A percentile compares a stretch with the other conserved stretches of the same genome.
These are phyloP conservation scores for Diplocarpon mali DNA, from an alignment of 2,329 filamentous ascomycete species.

Conservation along the genomic window DNA sequence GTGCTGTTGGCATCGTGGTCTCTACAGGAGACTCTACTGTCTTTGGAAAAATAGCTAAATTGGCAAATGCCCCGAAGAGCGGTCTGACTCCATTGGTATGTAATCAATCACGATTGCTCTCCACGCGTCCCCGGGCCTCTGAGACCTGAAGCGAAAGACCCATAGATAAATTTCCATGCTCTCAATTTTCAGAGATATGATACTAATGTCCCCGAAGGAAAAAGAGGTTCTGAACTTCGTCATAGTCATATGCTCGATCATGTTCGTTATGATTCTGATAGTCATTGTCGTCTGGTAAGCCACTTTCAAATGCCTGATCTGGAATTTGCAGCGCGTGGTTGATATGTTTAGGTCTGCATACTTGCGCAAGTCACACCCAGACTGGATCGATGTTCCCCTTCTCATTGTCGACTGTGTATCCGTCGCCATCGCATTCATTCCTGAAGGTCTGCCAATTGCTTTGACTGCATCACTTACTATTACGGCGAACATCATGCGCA, in stretches of 20 bases:
- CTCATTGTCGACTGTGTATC: slow-evolving; percentile 65
- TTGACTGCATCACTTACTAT: slow-evolving; percentile 63
- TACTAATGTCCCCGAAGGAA: slow-evolving; percentile 30
- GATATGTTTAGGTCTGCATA: slow-evolving; percentile 40
- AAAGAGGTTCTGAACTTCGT: slow-evolving; percentile 66
- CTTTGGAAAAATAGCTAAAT: slow-evolving; percentile 63
- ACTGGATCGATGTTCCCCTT: slow-evolving; percentile 61
- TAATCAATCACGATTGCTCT: too few species aligned
- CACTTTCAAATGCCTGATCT: slow-evolving; percentile 20
- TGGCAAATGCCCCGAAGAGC: slow-evolving; percentile 58
- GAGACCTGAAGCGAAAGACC: too few species aligned
- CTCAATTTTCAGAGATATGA: too few species aligned
- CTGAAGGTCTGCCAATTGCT: slow-evolving; percentile 61
- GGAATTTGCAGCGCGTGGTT: slow-evolving; percentile 1
- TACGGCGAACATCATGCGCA: slow-evolving; percentile 63
- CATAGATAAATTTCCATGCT: too few species aligned
- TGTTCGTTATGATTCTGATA: slow-evolving; percentile 52
- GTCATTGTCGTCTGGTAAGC: slow-evolving; percentile 54
- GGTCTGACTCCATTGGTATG: slow-evolving; percentile 49
- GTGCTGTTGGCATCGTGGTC: slow-evolving; percentile 55
- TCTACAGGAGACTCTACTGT: slow-evolving; percentile 63
- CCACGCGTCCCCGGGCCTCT: too few species aligned
- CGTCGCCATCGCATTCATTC: slow-evolving; percentile 65
- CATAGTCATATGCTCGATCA: slow-evolving; percentile 54
- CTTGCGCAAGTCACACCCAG: slow-evolving; percentile 53